Base-by-base conservation (phyloP, 768 basidiomycete genomes). In the Polyporus arcularius region DNA sequence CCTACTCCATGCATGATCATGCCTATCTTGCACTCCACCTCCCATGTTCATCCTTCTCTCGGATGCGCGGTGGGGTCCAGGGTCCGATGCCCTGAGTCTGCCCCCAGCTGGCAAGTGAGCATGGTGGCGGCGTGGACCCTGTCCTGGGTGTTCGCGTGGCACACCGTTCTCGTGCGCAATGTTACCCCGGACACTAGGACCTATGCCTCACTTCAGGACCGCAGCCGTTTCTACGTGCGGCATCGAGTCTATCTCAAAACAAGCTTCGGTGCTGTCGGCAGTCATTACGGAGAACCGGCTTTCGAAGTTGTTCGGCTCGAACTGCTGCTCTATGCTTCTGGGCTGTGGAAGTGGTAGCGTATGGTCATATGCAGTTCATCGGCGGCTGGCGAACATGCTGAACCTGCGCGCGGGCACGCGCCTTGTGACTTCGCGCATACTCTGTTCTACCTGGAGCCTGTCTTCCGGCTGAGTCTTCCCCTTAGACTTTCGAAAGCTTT, bases 91-190 rank as follows among this genome's bases (percentile, higher is more conserved):
- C 8, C 12, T 26, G 50, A 9, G 3, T 31, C 7, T 35, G 35
- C 35, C 35, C 11, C 11, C 35, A 35, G 35, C 7, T 11, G 11
- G 35, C 35, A 35, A 35, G 35, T 35, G 15, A 21, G 31, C 38
- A 39, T 31, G 50, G 16, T 6, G 32, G 15, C 32, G n/a, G 50
- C 50, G 32, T 21, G 50, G 30, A 12, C 31, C 14, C 21, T 15
- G 9, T 26, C 8, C 12, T 12, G 46, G 28, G 50, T 16, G 11
- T 35, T 52, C 31, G 50, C 50, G 50, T 52, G 31, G 50, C 50
- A 52, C 35, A 31, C 38, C 50, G 38, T 52, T 52, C 32, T 52
- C 38, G 50, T 52, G 50, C 50, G 50, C 31, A 35, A 5, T 52
- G 21, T 26, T 2, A 11, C 31, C 35, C 21, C 50, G 35, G 38